Base-by-base conservation (phyloP, 2,329 filamentous ascomycete genomes). In the Clonostachys rhizophaga region DNA sequence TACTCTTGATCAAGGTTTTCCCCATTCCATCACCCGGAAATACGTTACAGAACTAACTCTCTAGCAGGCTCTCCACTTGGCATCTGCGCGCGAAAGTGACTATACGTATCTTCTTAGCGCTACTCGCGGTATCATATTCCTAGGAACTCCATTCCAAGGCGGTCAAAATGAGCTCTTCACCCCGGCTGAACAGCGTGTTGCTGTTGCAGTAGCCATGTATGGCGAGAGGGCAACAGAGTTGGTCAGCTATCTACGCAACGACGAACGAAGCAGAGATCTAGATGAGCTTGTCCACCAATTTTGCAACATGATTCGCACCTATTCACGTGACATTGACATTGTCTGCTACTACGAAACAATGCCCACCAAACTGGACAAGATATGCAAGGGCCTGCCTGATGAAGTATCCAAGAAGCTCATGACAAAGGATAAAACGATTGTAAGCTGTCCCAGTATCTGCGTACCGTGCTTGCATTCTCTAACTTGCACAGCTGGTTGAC, bases 141-240 rank as follows among this genome's bases (percentile, higher is more conserved):
- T 63, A 18, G 54, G 56, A 12, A 63, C 59, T 4, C 60, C 60
- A 2, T 63, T 63, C 45, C 44, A 52, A 33, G 58, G 57, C 33
- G 53, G 55, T 5, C 60, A 60, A 47, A 18, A 53, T 42, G 48
- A 57, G n/a, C 50, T 62, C 6, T 54, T 56, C 5, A 12, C 12
- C 6, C 58, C 50, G 50, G 53, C 53, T 30, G 51, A 57, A 40
- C 50, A 46, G 11, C 41, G 47, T 20, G 41, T 59, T 40, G 49
- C 39, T 13, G 20, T 37, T 34, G 49, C 34, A 49, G 55, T 52
- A 39, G 49, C 30, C 11, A 43, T 55, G n/a, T 10, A 10, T n/a
- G 10, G 34, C 34, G 34, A 36, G 34, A n/a, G n/a, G 34, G 34
- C 24, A 54, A 2, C 42, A 49, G 33, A 3, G 34, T 49, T 60